Percentiles rank a stretch among this genome's conserved stretches.
phyloP scores from a whole-genome alignment of 2,329 filamentous ascomycete species.

The Xylaria sp. region DNA sequence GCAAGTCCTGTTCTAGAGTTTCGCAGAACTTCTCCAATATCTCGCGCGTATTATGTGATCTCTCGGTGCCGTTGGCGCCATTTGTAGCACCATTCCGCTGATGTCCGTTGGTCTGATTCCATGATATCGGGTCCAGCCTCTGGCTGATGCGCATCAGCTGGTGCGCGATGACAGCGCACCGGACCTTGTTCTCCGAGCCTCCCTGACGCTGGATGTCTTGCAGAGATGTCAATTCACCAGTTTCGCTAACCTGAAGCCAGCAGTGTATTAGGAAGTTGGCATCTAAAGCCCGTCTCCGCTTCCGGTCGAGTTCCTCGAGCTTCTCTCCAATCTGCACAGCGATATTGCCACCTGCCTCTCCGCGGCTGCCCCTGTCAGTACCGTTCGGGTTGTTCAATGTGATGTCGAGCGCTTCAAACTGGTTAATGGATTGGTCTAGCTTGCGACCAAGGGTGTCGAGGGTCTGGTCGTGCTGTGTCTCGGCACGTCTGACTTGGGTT shows the following conservation, averaged over 20 bases:
- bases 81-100: slow-evolving; percentile 61
- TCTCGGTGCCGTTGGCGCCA: slow-evolving; percentile 55
- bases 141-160: slow-evolving; percentile 95
- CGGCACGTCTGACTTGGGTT: slow-evolving; percentile 88
- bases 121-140: slow-evolving; percentile 81
- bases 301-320: slow-evolving; percentile 92
- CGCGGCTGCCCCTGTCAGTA: slow-evolving; percentile 58
- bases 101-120: slow-evolving; percentile 70
- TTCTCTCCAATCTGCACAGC: slow-evolving; percentile 95
- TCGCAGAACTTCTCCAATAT: slow-evolving; percentile 97
- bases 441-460: slow-evolving; percentile 87
- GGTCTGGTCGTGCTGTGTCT: slow-evolving; percentile 91
- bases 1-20: slow-evolving; percentile 90
- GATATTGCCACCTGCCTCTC: slow-evolving; percentile 78
- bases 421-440: slow-evolving; percentile 89
- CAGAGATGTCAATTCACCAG: slow-evolving; percentile 84
- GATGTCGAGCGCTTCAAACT: slow-evolving; percentile 89
- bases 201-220: slow-evolving; percentile 89
- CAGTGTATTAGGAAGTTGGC: slow-evolving; percentile 96
- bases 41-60: slow-evolving; percentile 78
- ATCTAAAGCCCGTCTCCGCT: slow-evolving; percentile 88
- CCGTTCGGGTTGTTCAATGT: slow-evolving; percentile 73
- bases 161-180: slow-evolving; percentile 91
- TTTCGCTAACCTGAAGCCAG: slow-evolving; percentile 94
- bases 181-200: slow-evolving; percentile 89